These are phyloP conservation scores for Entamoeba moshkovskii DNA, from an alignment of 208 protist species.

Conservation along the genomic window DNA sequence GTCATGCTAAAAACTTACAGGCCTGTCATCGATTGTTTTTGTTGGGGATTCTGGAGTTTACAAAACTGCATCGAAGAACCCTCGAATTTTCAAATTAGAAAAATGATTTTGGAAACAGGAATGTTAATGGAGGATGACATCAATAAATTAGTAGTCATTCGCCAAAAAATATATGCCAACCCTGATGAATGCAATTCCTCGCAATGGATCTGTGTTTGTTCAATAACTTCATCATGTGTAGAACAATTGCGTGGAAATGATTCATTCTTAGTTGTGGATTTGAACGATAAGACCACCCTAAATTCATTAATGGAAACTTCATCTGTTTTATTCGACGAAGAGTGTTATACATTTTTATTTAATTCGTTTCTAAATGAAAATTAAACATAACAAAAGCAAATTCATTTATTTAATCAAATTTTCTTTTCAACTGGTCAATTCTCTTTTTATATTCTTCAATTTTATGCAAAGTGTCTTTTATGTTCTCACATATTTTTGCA, in stretches of 20 bases:
- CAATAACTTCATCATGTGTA: background rate
- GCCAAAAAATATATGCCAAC: background rate
- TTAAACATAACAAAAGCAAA: background rate
- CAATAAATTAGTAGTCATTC: no score
- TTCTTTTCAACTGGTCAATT: background rate
- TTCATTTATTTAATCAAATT: background rate
- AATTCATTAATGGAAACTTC: background rate
- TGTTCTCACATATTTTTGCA: background rate
- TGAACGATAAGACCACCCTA: background rate
- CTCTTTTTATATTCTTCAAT: background rate
- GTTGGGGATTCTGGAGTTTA: no score
- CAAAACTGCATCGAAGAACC: no score
- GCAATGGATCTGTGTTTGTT: background rate
- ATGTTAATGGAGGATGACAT: no score
- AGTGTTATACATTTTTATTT: background rate
- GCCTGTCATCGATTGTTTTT: background rate
- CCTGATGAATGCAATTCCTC: background rate
- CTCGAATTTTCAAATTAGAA: no score
- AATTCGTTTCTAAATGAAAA: background rate
- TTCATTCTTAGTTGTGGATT: background rate
- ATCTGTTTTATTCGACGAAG: background rate
- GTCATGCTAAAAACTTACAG: background rate
- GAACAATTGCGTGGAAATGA: background rate
- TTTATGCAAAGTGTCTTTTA: background rate
- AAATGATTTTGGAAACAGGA: no score